Base-by-base conservation (phyloP, 2,329 filamentous ascomycete species). In the Colletotrichum destructivum region DNA sequence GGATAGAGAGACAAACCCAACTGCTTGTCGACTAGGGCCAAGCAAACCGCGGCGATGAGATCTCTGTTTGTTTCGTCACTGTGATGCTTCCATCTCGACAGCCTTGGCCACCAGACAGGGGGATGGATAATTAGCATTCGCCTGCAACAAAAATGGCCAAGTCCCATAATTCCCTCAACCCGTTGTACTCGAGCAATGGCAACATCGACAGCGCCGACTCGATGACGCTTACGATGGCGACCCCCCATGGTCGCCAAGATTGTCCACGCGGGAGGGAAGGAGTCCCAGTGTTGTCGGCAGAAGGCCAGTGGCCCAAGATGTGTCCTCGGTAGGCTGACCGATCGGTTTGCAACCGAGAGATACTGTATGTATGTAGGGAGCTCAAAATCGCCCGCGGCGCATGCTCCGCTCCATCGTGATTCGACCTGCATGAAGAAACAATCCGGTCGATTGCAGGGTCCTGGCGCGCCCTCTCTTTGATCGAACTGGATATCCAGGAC, bases 31-130 rank as follows among this genome's bases (percentile, higher is more conserved):
- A 21, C 12, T 40, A 13, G 18, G 5, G 18, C 59, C 59, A 40
- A 62, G 44, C 2, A 49, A 46, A 15, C 59, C 31, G 31, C 18
- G 23, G 44, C 23, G 21, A 15, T 11, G 13, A 13, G 8, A 49
- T 40, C 42, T n/a, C 40, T 62, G 21, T 26, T 31, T 62, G 60
- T 62, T 51, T 62, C 60, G 60, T 62, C 60, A 62, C 60, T 21
- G 60, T 62, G 60, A 62, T 62, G 60, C 47, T 54, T 62, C 21
- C n/a, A 54, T n/a, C 2, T 42, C 21, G 7, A 26, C 47, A 23
- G 2, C 11, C 60, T n/a, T 18, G 35, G 26, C 60, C 26, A n/a
- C 15, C 16, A 16, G 35, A 54, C 60, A 62, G 21, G 47, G 60
- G 46, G 18, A 23, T 5, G 15, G 26, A 18, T 35, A n/a, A 13